Conservation (phyloP, 78 protist species). For the Polysphondylium violaceum region DNA sequence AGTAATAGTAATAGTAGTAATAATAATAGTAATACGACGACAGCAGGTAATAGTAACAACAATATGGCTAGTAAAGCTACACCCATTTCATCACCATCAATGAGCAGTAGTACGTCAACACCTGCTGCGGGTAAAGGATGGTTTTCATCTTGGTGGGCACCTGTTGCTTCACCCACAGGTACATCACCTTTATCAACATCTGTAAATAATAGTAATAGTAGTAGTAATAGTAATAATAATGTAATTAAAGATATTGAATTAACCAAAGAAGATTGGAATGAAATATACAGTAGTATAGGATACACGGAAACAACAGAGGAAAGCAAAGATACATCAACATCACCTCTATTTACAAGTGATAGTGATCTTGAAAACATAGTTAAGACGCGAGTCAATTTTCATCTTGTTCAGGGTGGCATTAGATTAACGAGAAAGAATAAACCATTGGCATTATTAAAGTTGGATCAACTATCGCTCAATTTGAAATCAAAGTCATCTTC, state of each 20-base stretch:
- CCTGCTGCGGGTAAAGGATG: conserved; percentile 22
- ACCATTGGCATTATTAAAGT: conserved; percentile 5
- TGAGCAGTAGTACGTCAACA: neutral
- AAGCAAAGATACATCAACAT: neutral
- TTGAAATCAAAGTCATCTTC: conserved; percentile 25
- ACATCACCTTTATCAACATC: neutral
- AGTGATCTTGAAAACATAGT: conserved; percentile 4
- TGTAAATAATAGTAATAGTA: neutral
- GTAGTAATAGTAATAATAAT: neutral
- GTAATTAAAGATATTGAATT: conserved; percentile 9
- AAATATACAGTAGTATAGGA: conserved; percentile 69
- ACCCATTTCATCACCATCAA: neutral
- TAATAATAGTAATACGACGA: neutral
- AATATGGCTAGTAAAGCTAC: neutral
- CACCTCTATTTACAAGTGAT: neutral
- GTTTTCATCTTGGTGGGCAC: conserved; percentile 72
- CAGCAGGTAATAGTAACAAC: conserved; percentile 23
- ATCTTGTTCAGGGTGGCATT: neutral
- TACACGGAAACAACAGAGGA: neutral
- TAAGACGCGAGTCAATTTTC: neutral
- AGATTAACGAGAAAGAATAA: conserved; percentile 5
- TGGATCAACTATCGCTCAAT: conserved; percentile 2
- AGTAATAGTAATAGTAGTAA: neutral
- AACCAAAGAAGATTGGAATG: conserved; percentile 65
- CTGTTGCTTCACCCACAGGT: neutral